phyloP scores from a whole-genome alignment of 176 grass and related monocot genomes.

The Pontederia crassipes region DNA sequence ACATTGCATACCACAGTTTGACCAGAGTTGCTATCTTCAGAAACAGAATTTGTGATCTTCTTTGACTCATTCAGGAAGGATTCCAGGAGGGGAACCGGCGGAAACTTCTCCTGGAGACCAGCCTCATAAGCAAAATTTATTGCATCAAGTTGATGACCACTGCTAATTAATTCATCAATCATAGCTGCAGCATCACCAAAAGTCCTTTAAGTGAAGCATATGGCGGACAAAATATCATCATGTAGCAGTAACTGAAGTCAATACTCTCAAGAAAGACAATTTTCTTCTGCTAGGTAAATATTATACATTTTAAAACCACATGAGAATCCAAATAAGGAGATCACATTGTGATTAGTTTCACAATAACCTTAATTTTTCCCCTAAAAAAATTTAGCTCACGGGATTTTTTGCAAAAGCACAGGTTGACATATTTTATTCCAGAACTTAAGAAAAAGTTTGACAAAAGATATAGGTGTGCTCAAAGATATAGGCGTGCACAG shows the following conservation, averaged over 20 bases:
- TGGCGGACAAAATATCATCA: background rate
- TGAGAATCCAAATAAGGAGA: too few species aligned
- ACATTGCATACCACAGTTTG: slow-evolving; percentile 41
- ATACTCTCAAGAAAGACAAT: background rate
- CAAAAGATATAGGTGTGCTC: too few species aligned
- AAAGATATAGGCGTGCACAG: too few species aligned
- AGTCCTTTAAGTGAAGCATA: background rate
- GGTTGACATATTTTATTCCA: too few species aligned
- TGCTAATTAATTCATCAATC: slow-evolving; percentile 67
- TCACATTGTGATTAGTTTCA: too few species aligned
- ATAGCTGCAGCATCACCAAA: slow-evolving; percentile 45
- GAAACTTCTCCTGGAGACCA: slow-evolving; percentile 77
- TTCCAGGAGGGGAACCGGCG: slow-evolving; percentile 69
- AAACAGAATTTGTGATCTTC: slow-evolving; percentile 25
- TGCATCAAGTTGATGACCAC: slow-evolving; percentile 84
- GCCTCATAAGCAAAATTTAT: slow-evolving; percentile 86
- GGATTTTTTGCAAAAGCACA: too few species aligned
- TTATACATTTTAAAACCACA: too few species aligned
- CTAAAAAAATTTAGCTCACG: too few species aligned
- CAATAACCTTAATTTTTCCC: too few species aligned
- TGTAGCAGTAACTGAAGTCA: background rate
- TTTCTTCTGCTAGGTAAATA: too few species aligned
- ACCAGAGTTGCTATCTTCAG: slow-evolving; percentile 43
- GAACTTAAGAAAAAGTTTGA: too few species aligned
- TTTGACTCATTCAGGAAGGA: slow-evolving; percentile 68